These are phyloP conservation scores for Mayamaea pseudoterrestris DNA, from an alignment of 108 stramenopile genomes.

Conservation along the genomic window DNA sequence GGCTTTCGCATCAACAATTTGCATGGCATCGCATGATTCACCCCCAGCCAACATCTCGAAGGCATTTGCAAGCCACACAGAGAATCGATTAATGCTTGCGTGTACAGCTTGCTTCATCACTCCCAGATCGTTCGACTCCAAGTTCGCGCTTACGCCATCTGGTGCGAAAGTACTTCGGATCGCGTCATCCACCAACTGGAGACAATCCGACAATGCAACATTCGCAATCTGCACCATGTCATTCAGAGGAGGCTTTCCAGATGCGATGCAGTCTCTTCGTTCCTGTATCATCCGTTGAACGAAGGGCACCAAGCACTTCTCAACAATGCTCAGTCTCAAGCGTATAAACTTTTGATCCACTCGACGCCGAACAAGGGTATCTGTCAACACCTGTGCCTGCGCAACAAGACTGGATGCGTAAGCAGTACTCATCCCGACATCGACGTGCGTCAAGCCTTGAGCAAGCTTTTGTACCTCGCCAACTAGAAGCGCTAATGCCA, in stretches of 20 bases:
- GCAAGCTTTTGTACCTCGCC: constrained; percentile 60
- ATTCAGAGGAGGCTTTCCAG: constrained; percentile 14
- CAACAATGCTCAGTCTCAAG: constrained; percentile 36
- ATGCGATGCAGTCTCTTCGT: background rate
- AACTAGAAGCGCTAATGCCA: constrained; percentile 40
- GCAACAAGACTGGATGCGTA: constrained; percentile 57
- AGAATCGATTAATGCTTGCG: constrained; percentile 44
- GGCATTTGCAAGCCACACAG: constrained; percentile 56
- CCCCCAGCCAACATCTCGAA: constrained; percentile 63
- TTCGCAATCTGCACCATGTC: constrained; percentile 50
- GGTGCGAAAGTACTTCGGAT: constrained; percentile 38
- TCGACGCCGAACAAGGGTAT: constrained; percentile 52
- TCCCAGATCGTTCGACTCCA: constrained; percentile 18
- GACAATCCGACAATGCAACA: constrained; percentile 59
- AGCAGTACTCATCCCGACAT: constrained; percentile 47
- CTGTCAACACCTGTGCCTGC: constrained; percentile 50
- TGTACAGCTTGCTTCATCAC: constrained; percentile 64
- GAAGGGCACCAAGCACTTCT: constrained; percentile 62
- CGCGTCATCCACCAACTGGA: constrained; percentile 76
- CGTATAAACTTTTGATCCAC: constrained; percentile 55
- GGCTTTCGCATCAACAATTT: constrained; percentile 17
- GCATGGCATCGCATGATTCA: constrained; percentile 27
- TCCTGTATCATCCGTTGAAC: constrained; percentile 11
- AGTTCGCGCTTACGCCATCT: background rate
- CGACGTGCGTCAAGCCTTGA: constrained; percentile 52